Evolutionary conservation across 768 basidiomycete genomes (phyloP), one percentile per base, ranked within the genome.

Genomic region (Cyclocybe aegerita): DNA sequence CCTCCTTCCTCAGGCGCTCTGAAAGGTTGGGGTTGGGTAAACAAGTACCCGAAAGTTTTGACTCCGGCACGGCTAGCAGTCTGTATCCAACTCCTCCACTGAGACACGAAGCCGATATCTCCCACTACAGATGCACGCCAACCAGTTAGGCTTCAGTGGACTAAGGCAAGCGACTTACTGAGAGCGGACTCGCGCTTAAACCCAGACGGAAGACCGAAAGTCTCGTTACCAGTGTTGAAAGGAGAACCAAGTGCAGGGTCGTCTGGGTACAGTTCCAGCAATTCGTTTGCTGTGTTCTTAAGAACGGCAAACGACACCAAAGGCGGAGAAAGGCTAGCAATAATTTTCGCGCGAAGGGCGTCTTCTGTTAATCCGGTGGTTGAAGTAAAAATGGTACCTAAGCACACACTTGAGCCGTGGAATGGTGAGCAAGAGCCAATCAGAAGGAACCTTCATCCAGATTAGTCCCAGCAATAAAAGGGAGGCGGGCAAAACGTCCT

Each of bases 401-500:
- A 39, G 37, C 39, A 9, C 15, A 6, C 23, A 7, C 32, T n/a
- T 29, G 4, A 39, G 39, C 11, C n/a, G 9, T n/a, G 32, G 23
- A 29, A 16, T 7, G 33, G 4, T 17, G 9, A 15, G 33, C 8
- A 41, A 41, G 34, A 30, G 10, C n/a, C 17, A 14, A 44, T 34
- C 15, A n/a, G 39, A 9, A 7, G 34, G 9, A 35, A 77, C 78
- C 76, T 68, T 79, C 77, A 55, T 80, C 76, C 4, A 72, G 60
- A 52, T 65, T 68, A 4, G 72, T 71, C 10, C 77, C 77, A 40
- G 72, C 60, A 23, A 80, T 78, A 53, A 77, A 75, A 0, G 78
- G 77, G 2, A 80, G 49, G 12, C 59, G 57, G 0, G 72, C 57
- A 45, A 68, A 68, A 54, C 43, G 56, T 2, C 43, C 66, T 53